Conservation (phyloP, 2,329 filamentous ascomycete species). For the Paradendryphiella salina region DNA sequence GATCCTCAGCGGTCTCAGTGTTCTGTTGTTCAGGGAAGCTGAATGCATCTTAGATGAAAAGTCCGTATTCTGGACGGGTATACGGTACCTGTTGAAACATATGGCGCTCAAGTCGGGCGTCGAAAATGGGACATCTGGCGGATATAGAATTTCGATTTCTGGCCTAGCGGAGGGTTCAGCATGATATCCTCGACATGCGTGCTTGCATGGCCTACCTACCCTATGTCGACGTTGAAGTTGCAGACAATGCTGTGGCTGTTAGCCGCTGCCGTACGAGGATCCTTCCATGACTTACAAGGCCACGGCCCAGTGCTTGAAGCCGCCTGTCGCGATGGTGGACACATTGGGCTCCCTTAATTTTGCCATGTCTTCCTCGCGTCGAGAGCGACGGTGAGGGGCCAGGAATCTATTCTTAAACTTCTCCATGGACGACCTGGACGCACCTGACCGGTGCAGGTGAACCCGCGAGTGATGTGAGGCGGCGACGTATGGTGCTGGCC, state of each 20-base stretch:
- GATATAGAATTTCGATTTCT: conserved; percentile 50
- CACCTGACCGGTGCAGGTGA: conserved; percentile 34
- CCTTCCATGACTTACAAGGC: conserved; percentile 42
- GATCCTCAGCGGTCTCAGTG: conserved; percentile 46
- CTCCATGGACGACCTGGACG: conserved; percentile 34
- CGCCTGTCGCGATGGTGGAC: conserved; percentile 16
- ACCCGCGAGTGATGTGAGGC: conserved; percentile 10
- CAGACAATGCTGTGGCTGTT: conserved; percentile 44
- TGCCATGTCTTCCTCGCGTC: conserved; percentile 31
- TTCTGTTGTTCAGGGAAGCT: conserved; percentile 51
- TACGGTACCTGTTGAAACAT: conserved; percentile 48
- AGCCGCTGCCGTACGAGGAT: conserved; percentile 10
- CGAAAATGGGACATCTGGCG: conserved; percentile 45
- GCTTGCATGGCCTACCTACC: conserved; percentile 28
- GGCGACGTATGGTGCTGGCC: conserved; percentile 12
- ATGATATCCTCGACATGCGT: not conserved
- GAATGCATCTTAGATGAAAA: conserved; percentile 14
- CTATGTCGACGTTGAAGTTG: conserved; percentile 52
- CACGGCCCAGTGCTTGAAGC: conserved; percentile 48
- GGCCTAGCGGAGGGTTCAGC: conserved; percentile 35
- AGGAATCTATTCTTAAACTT: conserved; percentile 42
- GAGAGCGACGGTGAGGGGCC: conserved; percentile 29
- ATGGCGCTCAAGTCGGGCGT: conserved; percentile 47
- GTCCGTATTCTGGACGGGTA: not conserved
- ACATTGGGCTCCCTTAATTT: conserved; percentile 15